Evolutionary conservation across 2,329 filamentous ascomycete species (phyloP), one percentile per base, ranked within the genome.

Genomic region (Venturia asperata): DNA sequence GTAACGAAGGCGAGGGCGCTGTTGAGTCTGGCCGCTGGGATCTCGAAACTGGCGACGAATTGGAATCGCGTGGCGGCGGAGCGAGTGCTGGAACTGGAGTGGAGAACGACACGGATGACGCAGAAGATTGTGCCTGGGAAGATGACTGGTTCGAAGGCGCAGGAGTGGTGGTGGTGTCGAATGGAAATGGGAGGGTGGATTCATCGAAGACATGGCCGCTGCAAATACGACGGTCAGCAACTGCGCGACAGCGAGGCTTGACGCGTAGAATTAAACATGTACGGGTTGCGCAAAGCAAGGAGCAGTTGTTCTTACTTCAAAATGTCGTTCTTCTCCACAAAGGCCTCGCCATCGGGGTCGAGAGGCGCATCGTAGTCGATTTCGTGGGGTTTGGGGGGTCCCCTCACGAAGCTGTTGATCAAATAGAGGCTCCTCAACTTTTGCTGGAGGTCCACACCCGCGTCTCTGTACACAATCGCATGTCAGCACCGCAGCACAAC

Each of bases 401-500:
- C 85, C 81, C 73, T 82, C 42, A 65, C 56, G 27, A 49, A 62
- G 13, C 42, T 49, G 81, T 90, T 87, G 83, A 90, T 85, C 71
- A 84, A 83, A 81, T 89, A 96, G 72, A 96, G 84, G 80, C 94
- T 89, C 76, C 88, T 88, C 76, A 96, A 84, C 83, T 95, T 95
- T 78, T 91, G 87, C 85, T 95, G 94, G 78, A 90, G 89, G 83
- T 89, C 52, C 52, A 58, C 30, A 58, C 52, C 52, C 13, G 47
- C 47, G 27, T 52, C 21, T 52, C 47, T 52, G 47, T 3, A 27
- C 68, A 68, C 70, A 71, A 67, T 68, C 69, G 68, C 65, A 71
- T 71, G 74, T 72, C 71, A 75, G 72, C 72, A 76, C 73, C 68
- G 76, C 74, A 63, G 73, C 75, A 69, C 66, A 13, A 61, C 55